phyloP scores from a whole-genome alignment of 257 asterid species.

The Solanum etuberosum region DNA sequence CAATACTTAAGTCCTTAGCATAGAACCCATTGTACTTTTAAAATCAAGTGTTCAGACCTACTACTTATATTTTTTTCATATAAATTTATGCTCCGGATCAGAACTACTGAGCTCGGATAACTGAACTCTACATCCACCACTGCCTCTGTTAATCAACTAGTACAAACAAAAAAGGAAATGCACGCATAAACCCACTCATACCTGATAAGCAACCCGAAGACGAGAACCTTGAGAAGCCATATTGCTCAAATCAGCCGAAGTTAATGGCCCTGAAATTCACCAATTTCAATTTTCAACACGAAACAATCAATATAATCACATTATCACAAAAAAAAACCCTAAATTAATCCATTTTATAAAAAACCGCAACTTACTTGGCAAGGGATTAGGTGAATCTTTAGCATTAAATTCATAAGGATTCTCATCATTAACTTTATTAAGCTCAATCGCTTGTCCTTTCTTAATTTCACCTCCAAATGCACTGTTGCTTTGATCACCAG shows the following conservation, averaged over 20 bases:
- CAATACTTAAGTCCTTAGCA: background rate
- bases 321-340: background rate
- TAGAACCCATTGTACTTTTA: background rate
- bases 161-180: background rate
- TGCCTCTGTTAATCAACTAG: background rate
- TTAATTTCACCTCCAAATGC: conserved; percentile 8
- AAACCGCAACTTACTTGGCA: conserved; percentile 40
- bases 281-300: background rate
- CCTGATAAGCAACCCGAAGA: conserved; percentile 99
- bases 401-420: conserved; percentile 29
- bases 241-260: conserved; percentile 66
- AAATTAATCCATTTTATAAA: background rate
- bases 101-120: background rate
- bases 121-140: background rate
- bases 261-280: conserved; percentile 61
- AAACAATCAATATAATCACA: background rate
- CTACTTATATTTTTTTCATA: background rate
- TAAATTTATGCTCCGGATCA: background rate
- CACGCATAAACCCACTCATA: background rate
- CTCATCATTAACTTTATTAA: conserved; percentile 44
- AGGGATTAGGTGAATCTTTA: conserved; percentile 50
- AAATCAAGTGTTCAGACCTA: background rate
- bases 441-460: conserved; percentile 35
- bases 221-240: conserved; percentile 66
- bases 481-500: background rate